Evolutionary conservation across 2,329 filamentous ascomycete genomes (phyloP), one percentile per base, ranked within the genome.

Genomic region (Fusarium scirpi): DNA sequence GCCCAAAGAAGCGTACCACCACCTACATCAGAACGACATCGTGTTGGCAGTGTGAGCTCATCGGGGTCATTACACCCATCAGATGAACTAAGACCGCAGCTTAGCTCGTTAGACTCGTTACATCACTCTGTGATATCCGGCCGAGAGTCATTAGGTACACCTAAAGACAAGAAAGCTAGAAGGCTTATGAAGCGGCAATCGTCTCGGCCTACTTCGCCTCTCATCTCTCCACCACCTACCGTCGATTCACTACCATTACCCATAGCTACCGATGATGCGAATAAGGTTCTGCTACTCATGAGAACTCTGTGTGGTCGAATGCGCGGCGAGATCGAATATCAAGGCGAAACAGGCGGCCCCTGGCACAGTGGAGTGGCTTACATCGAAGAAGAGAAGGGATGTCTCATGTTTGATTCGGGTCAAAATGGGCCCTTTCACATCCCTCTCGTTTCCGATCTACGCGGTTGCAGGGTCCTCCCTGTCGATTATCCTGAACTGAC

Each of bases 261-360:
- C 5, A 82, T 91, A 51, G 85, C 87, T 38, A 90, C 89, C 6
- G 85, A 87, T 22, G 91, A 94, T 79, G 89, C 91, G 41, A 91
- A 91, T 72, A 92, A 89, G 76, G 86, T 95, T 27, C 82, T 94
- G 57, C 85, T 89, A 73, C 81, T 96, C 64, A 95, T 96, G 92
- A 92, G 90, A 78, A 90, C 87, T 25, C 82, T 94, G 9, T 92
- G 91, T 75, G 93, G 93, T 29, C 87, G 90, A 70, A 96, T 95
- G 92, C 90, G 90, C 74, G 93, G 93, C 59, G 89, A 91, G 71
- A 85, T 94, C 30, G 90, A 93, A 69, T 95, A 93, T 76, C 89
- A 91, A 73, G 84, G 85, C 45, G 88, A 89, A 40, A 83, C 85
- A 16, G 82, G 83, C 25, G 88, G 86, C 18, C 83, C 86, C 2